Percentiles rank a stretch among this genome's conserved stretches.
Evolutionary conservation across 305 asterid species (phyloP).

Genomic region (Fraxinus latifolia): DNA sequence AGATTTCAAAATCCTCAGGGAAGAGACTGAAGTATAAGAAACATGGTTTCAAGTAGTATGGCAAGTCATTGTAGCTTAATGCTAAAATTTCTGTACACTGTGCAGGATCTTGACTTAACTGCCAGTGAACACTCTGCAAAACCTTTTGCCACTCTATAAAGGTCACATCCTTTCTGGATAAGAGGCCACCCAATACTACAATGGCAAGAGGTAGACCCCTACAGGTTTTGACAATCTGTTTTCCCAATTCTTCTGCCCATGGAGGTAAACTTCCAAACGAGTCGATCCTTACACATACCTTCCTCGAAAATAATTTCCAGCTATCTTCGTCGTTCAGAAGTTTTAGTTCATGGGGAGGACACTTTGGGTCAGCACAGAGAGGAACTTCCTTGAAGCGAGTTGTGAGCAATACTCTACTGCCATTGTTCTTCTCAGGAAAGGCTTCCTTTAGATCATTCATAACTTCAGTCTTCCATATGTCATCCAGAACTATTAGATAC

Average conservation of each 20-base stretch:
- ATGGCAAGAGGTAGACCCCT: not conserved
- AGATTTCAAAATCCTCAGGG: conserved; percentile 16
- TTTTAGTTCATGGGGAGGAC: not conserved
- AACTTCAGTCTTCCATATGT: conserved; percentile 17
- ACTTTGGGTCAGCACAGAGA: not conserved
- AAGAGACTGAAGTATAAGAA: not conserved
- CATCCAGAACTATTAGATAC: conserved; percentile 21
- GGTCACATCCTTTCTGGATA: not conserved
- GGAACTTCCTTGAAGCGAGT: conserved; percentile 4
- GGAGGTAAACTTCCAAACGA: not conserved
- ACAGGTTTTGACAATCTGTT: not conserved
- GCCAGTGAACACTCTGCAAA: conserved; percentile 1
- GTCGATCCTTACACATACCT: not conserved
- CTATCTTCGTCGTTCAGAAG: not conserved
- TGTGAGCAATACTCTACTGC: not conserved
- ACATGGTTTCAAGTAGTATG: not conserved
- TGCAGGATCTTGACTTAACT: not conserved
- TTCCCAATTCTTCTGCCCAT: not conserved
- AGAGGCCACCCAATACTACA: conserved; percentile 1
- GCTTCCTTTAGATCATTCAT: not conserved
- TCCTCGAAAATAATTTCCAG: not conserved
- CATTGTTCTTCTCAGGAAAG: not conserved
- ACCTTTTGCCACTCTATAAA: conserved; percentile 1
- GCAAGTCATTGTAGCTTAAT: conserved; percentile 7
- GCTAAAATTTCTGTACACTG: not conserved